phyloP scores from a whole-genome alignment of 2,329 filamentous ascomycete species.

The Coniochaeta sp. region DNA sequence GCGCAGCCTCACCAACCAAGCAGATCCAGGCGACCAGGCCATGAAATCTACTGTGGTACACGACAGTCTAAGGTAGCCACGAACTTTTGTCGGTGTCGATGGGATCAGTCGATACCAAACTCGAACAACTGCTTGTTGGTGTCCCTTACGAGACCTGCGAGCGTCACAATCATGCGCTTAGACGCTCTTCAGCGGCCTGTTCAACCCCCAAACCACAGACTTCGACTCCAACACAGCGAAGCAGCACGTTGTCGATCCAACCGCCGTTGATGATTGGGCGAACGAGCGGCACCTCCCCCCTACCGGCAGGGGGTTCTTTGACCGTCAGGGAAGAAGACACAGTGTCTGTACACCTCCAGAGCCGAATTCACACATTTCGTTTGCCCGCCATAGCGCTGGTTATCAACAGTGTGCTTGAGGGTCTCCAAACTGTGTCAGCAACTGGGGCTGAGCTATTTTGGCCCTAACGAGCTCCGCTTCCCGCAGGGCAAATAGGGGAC shows the following conservation, averaged over 20 bases:
- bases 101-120: not conserved
- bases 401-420: not conserved
- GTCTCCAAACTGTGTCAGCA: conserved; percentile 2
- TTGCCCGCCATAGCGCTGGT: not conserved
- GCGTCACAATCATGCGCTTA: not conserved
- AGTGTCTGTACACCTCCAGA: not conserved
- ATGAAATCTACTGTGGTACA: not conserved
- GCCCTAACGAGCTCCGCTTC: not conserved
- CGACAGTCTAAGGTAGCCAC: not conserved
- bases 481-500: not conserved
- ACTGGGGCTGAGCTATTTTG: conserved; percentile 8
- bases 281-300: not conserved
- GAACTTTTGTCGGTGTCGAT: not conserved
- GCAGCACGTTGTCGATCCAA: not conserved
- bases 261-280: not conserved
- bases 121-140: too few species aligned
- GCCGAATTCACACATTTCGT: not conserved
- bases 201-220: not conserved
- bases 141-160: not conserved
- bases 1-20: conserved; percentile 14
- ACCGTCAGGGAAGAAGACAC: not conserved
- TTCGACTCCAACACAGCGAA: not conserved
- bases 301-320: not conserved
- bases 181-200: not conserved
- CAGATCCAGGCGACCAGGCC: not conserved